These are phyloP conservation scores for Dendrobium huoshanense DNA, from an alignment of 106 monocot genomes.

Conservation along the genomic window DNA sequence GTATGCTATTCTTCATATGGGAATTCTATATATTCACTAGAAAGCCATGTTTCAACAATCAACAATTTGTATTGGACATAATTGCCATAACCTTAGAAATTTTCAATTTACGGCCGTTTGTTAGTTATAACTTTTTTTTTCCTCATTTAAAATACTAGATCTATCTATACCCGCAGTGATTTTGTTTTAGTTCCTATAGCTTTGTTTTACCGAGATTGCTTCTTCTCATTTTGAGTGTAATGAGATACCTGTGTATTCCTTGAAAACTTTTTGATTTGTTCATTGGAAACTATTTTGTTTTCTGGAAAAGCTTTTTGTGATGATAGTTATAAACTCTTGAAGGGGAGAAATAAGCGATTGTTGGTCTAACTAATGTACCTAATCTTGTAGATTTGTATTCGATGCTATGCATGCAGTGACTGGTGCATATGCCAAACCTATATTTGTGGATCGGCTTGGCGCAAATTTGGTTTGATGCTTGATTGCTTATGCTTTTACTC, in stretches of 20 bases:
- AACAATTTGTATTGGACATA: not conserved
- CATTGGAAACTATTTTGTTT: not conserved
- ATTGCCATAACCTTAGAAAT: not conserved
- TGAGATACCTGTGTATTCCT: not conserved
- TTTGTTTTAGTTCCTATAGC: not conserved
- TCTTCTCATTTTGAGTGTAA: not conserved
- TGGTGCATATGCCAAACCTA: conserved; percentile 96
- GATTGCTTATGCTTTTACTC: not conserved
- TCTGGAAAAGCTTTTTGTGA: not conserved
- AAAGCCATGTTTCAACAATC: not conserved
- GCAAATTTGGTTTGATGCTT: conserved; percentile 48
- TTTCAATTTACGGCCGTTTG: not conserved
- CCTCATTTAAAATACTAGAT: not conserved
- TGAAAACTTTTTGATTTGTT: not conserved
- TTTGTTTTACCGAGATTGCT: not conserved
- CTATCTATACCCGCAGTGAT: not conserved
- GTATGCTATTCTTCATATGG: conserved; percentile 22
- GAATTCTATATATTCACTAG: not conserved
- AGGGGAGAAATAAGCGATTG: not conserved
- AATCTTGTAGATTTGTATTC: conserved; percentile 73
- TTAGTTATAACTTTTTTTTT: not conserved
- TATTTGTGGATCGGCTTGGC: conserved; percentile 94
- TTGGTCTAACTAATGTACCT: not conserved
- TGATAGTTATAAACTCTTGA: not conserved
- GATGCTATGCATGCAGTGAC: conserved; percentile 99